Evolutionary conservation across 257 asterid species (phyloP).

Genomic region (Solanum medicagineum): DNA sequence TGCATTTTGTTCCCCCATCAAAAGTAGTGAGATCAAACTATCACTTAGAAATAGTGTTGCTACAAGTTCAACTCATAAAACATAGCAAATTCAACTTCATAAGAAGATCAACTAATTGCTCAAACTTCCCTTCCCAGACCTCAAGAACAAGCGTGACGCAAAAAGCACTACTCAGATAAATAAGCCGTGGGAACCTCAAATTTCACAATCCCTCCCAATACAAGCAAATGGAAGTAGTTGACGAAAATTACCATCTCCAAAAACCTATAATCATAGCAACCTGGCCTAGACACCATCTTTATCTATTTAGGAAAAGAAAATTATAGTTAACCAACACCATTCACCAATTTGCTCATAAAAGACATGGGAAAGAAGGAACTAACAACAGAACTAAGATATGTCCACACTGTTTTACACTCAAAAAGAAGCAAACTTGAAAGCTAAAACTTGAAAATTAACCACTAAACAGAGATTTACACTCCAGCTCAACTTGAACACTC

Average conservation of each 20-base stretch:
- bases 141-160: not conserved
- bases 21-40: not conserved
- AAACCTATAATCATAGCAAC: not conserved
- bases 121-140: not conserved
- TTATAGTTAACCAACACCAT: not conserved
- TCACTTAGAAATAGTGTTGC: not conserved
- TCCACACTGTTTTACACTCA: not conserved
- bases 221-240: not conserved
- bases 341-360: not conserved
- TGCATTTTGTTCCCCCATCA: conserved; percentile 21
- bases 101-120: not conserved
- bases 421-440: not conserved
- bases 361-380: not conserved
- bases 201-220: not conserved
- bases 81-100: not conserved
- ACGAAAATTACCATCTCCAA: not conserved
- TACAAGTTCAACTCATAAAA: not conserved
- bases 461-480: not conserved
- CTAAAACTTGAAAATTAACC: not conserved
- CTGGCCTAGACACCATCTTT: not conserved
- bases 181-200: not conserved
- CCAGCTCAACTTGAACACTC: not conserved
- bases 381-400: no score
- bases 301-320: not conserved
- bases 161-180: not conserved